Evolutionary conservation across 768 basidiomycete species (phyloP), one percentile per base, ranked within the genome.

Genomic region (Leucosporidium creatinivorum): DNA sequence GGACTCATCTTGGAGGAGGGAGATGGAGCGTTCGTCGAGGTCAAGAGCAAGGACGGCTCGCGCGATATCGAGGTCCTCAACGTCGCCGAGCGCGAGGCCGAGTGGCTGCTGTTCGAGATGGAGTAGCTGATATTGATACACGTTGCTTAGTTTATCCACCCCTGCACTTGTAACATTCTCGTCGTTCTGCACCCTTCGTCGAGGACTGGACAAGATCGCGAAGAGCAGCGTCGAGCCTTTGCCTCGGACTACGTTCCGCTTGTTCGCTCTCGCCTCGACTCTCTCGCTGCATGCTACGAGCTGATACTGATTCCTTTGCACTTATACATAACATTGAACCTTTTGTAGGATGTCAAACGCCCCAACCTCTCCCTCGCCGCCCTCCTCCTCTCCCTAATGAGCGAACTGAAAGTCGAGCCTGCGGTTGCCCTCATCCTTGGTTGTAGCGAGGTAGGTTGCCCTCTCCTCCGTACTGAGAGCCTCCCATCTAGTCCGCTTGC

Each of bases 81-180:
- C 72, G 80, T 82, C 6, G 89, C 90, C 0, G 83, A 84, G 62
- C 79, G 76, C 30, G 81, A 81, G 18, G 88, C 86, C 0, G 92
- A 94, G 79, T 81, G 91, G 25, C 76, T 93, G 60, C 76, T 93
- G 21, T 94, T 93, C 73, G 90, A 93, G 77, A 77, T 91, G 73
- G 86, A 86, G 56, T 75, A 9, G 21, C 30, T 57, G 64, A 25
- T 65, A 7, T 9, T 47, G 6, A 26, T 4, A 25, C 15, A 48
- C 18, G 12, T 25, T 17, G 6, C 56, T 36, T 17, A 9, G 25
- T 1, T 36, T 17, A 17, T 4, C n/a, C 18, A 18, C 26, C 25
- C 26, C 9, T 26, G 15, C 15, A 12, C 58, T 10, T 56, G 54
- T 56, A 56, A 56, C 30, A 30, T 30, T 56, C 15, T 17, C 54